Evolutionary conservation across 192 early-diverging fungal genomes (phyloP), one percentile per base, ranked within the genome.

Genomic region (Gorgonomyces haynaldii): DNA sequence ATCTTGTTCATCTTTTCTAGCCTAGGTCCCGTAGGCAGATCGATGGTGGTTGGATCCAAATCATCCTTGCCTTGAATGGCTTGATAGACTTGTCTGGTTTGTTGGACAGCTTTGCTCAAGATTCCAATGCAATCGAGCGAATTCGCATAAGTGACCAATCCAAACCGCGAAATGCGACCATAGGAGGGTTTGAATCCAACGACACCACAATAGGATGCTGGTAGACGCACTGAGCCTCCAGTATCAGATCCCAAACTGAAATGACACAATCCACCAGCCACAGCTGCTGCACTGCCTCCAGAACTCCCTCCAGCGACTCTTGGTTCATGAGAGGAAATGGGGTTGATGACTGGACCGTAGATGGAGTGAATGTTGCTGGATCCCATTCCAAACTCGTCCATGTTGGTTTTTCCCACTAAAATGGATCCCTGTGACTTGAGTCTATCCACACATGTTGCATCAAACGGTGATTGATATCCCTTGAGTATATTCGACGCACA

Each of bases 381-480:
- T 64, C 93, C 93, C 90, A 96, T 96, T 12, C 88, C 93, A 78
- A 92, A 96, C 59, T 96, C 90, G 61, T 96, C 93, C 85, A 94
- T 84, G 58, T 94, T 92, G 12, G 81, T 69, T 45, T 88, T 89
- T 17, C 83, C 89, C 2, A 84, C 63, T n/a, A 84, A 61, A 6
- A 76, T 54, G 0, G 72, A 81, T 0, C 89, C 87, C 1, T 76
- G 67, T 0, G 69, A 48, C 19, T 66, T 54, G 9, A 93, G 60
- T 19, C 69, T 53, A 10, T 67, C 37, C 4, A 88, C 80, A 3
- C 72, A 81, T 1, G 88, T 89, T 2, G 90, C 83, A 29, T 82
- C 70, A 53, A 68, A 81, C 0, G 88, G 84, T 5, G 85, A 76
- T 2, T 34, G 29, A 45, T 79, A 86, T 63, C 74, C 59, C 42